Conservation (phyloP, 2,329 filamentous ascomycete species). For the Aspergillus costaricaensis region DNA sequence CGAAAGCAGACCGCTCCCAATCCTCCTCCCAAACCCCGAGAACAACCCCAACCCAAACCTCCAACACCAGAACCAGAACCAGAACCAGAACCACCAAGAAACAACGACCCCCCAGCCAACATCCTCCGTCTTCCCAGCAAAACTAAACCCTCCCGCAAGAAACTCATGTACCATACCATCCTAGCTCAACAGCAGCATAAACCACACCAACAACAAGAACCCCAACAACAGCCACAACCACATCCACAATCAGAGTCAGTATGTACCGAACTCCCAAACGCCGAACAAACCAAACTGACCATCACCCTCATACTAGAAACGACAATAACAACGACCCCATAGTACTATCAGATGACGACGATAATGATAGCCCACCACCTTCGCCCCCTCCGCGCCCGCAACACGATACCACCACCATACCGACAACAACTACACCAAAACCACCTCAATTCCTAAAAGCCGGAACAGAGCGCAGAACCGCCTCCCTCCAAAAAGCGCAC, state of each 20-base stretch:
- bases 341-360: too few species aligned
- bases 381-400: not conserved
- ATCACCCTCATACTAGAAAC: too few species aligned
- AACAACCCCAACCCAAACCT: not conserved
- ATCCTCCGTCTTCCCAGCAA: constrained; percentile 37
- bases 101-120: constrained; percentile 20
- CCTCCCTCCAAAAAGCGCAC: constrained; percentile 34
- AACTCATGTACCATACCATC: constrained; percentile 45
- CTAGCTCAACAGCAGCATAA: constrained; percentile 9
- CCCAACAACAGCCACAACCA: constrained; percentile 10
- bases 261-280: constrained; percentile 15
- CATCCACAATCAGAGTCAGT: constrained; percentile 32
- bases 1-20: not conserved
- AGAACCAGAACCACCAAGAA: not conserved
- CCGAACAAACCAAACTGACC: too few species aligned
- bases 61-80: too few species aligned
- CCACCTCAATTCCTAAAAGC: constrained; percentile 1
- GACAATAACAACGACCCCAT: too few species aligned
- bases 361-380: not conserved
- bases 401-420: not conserved
- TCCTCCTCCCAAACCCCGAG: constrained; percentile 1
- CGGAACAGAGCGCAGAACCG: constrained; percentile 10
- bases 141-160: constrained; percentile 38
- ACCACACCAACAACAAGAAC: not conserved
- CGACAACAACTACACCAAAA: not conserved